Base-by-base conservation (phyloP, 768 basidiomycete species). In the Fistulinella prunicolor region DNA sequence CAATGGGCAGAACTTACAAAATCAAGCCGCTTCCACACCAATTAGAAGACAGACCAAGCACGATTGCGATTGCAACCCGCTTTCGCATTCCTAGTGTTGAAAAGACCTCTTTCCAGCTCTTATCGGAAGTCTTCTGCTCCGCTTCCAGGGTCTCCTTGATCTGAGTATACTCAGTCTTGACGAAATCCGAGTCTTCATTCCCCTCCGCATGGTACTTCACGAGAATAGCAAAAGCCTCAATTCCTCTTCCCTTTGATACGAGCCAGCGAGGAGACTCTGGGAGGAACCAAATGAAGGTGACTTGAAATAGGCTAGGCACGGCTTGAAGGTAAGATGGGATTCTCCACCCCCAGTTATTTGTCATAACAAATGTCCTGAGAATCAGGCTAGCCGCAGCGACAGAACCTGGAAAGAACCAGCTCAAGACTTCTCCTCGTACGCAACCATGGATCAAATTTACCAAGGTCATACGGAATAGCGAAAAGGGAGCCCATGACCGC, bases 261-360 rank as follows among this genome's bases (percentile, higher is more conserved):
- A 85, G 72, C 82, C 82, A 85, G 32, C 80, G 75, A 14, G 83
- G 83, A 10, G 80, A 82, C 57, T 86, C 83, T 3, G 82, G 82
- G 14, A 84, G 66, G 57, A 80, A 78, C 58, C 66, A 75, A 44
- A 85, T 71, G 61, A 85, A 80, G 22, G 53, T 49, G 37, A 84
- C 57, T 51, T 85, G 83, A 19, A 83, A 63, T 10, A 71, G 26
- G 49, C 75, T 34, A 12, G 14, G 14, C 32, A 34, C 32, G 7
- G 16, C 5, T 16, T 34, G 32, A 12, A 34, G 16, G 32, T 28
- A 17, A 42, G 49, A 50, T 21, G 49, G 39, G 1, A 46, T 50
- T 32, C 49, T 37, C 49, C 49, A 50, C 8, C 26, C 49, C 44
- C 44, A 41, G 5, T 46, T 12, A 16, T 34, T 16, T 16, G 9